These are phyloP conservation scores for Metrosideros polymorpha DNA, from an alignment of 441 rosid genomes.

Conservation along the genomic window DNA sequence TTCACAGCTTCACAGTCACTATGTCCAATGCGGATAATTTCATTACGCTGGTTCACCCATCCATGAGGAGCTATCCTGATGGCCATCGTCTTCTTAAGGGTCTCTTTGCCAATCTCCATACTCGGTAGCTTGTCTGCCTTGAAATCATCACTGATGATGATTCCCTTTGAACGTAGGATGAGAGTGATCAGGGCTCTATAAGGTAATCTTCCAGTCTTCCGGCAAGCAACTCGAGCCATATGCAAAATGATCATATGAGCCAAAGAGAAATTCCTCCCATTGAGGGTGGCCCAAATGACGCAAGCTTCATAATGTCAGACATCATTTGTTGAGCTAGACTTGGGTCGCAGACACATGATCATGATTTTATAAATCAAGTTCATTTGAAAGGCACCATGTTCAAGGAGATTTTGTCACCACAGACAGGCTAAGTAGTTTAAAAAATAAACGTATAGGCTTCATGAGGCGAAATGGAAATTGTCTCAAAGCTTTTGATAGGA, in stretches of 20 bases:
- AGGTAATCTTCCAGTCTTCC: neutral
- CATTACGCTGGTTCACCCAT: too few relatives aligned
- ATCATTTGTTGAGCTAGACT: neutral
- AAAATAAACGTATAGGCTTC: neutral
- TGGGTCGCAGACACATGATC: too few relatives aligned
- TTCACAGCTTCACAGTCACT: too few relatives aligned
- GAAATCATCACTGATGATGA: neutral
- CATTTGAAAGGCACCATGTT: neutral
- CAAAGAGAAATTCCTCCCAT: too few relatives aligned
- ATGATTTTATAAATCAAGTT: neutral
- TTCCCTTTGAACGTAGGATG: neutral
- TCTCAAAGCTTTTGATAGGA: neutral
- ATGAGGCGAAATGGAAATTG: neutral
- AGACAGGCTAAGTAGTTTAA: neutral
- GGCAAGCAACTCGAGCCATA: neutral
- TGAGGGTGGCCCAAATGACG: neutral
- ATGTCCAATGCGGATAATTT: too few relatives aligned
- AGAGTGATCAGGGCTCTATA: neutral
- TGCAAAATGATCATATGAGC: neutral
- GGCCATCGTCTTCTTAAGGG: too few relatives aligned
- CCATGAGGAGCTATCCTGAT: too few relatives aligned
- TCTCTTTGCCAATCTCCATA: neutral
- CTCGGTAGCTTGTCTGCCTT: neutral
- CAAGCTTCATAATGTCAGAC: neutral
- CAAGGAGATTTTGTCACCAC: neutral